Percentiles rank a stretch among this genome's conserved stretches.
Conservation (phyloP, 352 stramenopile genomes). For the Phytopythium montanum region DNA sequence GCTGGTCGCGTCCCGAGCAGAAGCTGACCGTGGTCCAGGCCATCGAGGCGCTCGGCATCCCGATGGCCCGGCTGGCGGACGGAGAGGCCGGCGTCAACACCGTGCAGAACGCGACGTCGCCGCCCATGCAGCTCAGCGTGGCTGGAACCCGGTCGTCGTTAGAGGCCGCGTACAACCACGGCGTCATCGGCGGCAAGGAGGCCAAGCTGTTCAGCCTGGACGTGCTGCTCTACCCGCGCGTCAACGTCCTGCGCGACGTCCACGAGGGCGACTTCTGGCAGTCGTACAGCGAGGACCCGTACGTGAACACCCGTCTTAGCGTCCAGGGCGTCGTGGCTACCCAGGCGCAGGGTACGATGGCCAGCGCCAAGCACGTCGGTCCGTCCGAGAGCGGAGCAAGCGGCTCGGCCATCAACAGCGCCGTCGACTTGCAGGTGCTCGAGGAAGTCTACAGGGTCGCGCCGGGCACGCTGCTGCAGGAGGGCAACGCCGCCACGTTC, state of each 20-base stretch:
- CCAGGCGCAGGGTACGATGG: slow-evolving; percentile 26
- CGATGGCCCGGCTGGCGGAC: slow-evolving; percentile 18
- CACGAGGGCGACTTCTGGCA: slow-evolving; percentile 26
- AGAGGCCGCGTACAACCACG: slow-evolving; percentile 24
- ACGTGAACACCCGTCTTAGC: slow-evolving; percentile 23
- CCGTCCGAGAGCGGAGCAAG: slow-evolving; percentile 23
- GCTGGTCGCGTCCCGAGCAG: slow-evolving; percentile 20
- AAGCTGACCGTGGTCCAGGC: slow-evolving; percentile 24
- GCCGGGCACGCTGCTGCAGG: slow-evolving; percentile 20
- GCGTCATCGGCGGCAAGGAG: slow-evolving; percentile 26
- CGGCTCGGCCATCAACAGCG: slow-evolving; percentile 16
- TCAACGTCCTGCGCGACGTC: slow-evolving; percentile 28
- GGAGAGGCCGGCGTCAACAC: slow-evolving; percentile 29
- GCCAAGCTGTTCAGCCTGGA: slow-evolving; percentile 27
- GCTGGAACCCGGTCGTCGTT: slow-evolving; percentile 27
- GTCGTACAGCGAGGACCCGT: slow-evolving; percentile 31
- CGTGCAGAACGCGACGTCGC: slow-evolving; percentile 21
- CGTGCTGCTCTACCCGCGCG: slow-evolving; percentile 20
- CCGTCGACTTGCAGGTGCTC: slow-evolving; percentile 24
- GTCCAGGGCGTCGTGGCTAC: slow-evolving; percentile 19
- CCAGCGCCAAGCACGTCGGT: slow-evolving; percentile 27
- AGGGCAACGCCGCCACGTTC: slow-evolving; percentile 26
- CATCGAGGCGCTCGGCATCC: slow-evolving; percentile 21
- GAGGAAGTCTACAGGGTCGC: slow-evolving; percentile 28
- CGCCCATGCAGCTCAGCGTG: slow-evolving; percentile 24